A percentile compares a stretch with the other conserved stretches of the same genome.
Evolutionary conservation across 225 moss, liverwort and hornwort species (phyloP).

Genomic region (Climacium dendroides): DNA sequence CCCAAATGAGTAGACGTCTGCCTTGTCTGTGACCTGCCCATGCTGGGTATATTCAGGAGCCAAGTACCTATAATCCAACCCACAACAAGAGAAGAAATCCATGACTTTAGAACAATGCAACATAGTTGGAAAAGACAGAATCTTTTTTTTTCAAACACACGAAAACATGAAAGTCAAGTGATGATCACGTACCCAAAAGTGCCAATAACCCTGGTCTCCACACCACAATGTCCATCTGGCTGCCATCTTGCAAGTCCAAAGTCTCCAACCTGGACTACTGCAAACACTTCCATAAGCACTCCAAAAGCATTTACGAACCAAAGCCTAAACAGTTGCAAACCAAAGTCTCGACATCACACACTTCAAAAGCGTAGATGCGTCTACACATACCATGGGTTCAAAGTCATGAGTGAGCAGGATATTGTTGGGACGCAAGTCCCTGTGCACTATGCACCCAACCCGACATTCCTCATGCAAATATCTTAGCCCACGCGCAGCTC

Average conservation of each 20-base stretch:
- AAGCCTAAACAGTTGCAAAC: not conserved
- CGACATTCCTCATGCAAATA: constrained; percentile 65
- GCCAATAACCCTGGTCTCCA: constrained; percentile 41
- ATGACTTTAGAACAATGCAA: not conserved
- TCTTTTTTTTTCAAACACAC: not conserved
- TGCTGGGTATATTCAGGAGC: constrained; percentile 60
- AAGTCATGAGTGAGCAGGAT: constrained; percentile 60
- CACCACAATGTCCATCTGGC: constrained; percentile 37
- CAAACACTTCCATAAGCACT: not conserved
- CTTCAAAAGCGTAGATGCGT: not conserved
- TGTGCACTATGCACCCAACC: constrained; percentile 54
- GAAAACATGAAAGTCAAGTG: not conserved
- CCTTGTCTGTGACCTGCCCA: constrained; percentile 53
- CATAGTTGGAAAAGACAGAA: not conserved
- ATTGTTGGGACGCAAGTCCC: constrained; percentile 55
- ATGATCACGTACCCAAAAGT: constrained; percentile 33
- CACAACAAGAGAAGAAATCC: not conserved
- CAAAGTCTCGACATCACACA: not conserved
- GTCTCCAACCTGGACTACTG: constrained; percentile 37
- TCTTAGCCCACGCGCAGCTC: constrained; percentile 46
- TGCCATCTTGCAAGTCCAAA: constrained; percentile 56
- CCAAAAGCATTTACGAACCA: not conserved
- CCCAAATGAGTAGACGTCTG: constrained; percentile 61
- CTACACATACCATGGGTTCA: constrained; percentile 32
- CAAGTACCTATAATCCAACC: constrained; percentile 23